Conservation (phyloP, 768 basidiomycete genomes). For the Lactifluus echinatus region DNA sequence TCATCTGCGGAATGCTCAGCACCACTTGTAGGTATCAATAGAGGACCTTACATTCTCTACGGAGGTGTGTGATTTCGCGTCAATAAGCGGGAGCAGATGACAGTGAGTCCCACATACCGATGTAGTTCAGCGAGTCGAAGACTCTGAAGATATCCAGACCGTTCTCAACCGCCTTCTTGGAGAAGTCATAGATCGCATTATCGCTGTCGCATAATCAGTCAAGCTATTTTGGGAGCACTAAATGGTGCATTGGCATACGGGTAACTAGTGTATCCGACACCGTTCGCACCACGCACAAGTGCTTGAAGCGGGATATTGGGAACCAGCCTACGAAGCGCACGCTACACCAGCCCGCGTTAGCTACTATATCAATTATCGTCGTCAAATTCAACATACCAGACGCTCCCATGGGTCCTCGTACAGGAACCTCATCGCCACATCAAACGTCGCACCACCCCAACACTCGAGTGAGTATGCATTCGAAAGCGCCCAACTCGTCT, state of each 20-base stretch:
- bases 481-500: slow-evolving; percentile 89
- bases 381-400: slow-evolving; percentile 43
- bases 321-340: slow-evolving; percentile 87
- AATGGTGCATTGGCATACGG: slow-evolving; percentile 73
- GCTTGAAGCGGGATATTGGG: slow-evolving; percentile 99
- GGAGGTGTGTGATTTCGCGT: slow-evolving; percentile 5
- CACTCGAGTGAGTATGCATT: slow-evolving; percentile 97
- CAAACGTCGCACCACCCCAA: slow-evolving; percentile 99
- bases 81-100: background rate
- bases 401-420: slow-evolving; percentile 99
- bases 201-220: slow-evolving; percentile 43
- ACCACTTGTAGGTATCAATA: background rate
- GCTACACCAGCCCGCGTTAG: slow-evolving; percentile 35
- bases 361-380: background rate
- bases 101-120: slow-evolving; percentile 49
- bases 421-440: slow-evolving; percentile 98
- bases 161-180: slow-evolving; percentile 98
- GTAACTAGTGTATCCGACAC: slow-evolving; percentile 97
- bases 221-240: background rate
- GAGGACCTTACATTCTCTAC: slow-evolving; percentile 57
- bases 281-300: slow-evolving; percentile 96
- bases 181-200: slow-evolving; percentile 99
- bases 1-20: slow-evolving; percentile 51
- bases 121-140: slow-evolving; percentile 98
- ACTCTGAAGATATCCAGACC: slow-evolving; percentile 99